Conservation (phyloP, 768 basidiomycete species). For the Gloeopeniophorella convolvens region DNA sequence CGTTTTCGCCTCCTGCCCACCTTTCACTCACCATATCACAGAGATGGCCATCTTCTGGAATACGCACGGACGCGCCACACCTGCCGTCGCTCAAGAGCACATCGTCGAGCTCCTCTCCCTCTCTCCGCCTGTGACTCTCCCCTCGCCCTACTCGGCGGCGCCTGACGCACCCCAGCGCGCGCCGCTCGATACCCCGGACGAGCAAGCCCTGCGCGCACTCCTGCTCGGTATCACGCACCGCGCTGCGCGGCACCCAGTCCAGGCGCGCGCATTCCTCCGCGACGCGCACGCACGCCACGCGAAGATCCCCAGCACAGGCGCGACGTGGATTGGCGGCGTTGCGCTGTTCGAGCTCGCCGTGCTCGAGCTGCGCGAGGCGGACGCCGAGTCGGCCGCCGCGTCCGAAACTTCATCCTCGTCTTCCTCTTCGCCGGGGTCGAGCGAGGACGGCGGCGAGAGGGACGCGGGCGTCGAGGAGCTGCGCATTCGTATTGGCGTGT, state of each 20-base stretch:
- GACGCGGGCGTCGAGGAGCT: background rate
- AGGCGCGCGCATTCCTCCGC: conserved; percentile 42
- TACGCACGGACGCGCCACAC: conserved; percentile 54
- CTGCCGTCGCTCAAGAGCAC: conserved; percentile 48
- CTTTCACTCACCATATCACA: conserved; percentile 22
- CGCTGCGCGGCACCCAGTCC: conserved; percentile 40
- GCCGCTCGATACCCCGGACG: conserved; percentile 59
- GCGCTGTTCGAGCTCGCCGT: conserved; percentile 67
- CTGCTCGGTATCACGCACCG: conserved; percentile 64
- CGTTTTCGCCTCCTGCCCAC: background rate
- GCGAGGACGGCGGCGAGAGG: conserved; percentile 7
- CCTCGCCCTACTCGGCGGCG: conserved; percentile 26
- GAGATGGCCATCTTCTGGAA: conserved; percentile 82
- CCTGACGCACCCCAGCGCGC: conserved; percentile 25
- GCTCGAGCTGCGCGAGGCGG: conserved; percentile 53
- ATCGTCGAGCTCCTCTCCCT: conserved; percentile 47
- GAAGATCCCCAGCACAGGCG: conserved; percentile 34
- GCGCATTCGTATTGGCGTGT: conserved; percentile 14
- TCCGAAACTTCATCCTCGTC: too few relatives aligned
- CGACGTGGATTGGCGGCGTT: conserved; percentile 63
- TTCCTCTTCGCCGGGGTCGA: too few relatives aligned
- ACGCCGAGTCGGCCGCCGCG: conserved; percentile 27
- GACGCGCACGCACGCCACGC: conserved; percentile 43
- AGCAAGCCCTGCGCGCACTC: conserved; percentile 60
- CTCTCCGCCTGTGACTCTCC: conserved; percentile 38